Conservation (phyloP, 257 asterid species). For the Prunella vulgaris region DNA sequence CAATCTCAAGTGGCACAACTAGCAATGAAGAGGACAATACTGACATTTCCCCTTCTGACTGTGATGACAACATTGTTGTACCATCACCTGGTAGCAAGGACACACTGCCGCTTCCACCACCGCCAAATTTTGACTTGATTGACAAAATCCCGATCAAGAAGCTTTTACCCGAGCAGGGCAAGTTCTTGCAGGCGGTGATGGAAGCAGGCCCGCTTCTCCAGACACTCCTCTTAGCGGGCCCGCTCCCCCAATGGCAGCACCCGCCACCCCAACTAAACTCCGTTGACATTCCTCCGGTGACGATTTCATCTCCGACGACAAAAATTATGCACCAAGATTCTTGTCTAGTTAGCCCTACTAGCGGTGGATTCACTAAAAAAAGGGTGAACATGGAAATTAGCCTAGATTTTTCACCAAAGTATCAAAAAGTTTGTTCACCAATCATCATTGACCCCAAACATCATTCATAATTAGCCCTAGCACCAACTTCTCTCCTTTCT, state of each 20-base stretch:
- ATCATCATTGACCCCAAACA: slow-evolving; percentile 59
- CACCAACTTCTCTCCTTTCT: slow-evolving; percentile 30
- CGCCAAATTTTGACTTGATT: slow-evolving; percentile 15
- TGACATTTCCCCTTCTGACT: slow-evolving; percentile 42
- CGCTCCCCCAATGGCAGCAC: slow-evolving; percentile 95
- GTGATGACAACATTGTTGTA: slow-evolving; percentile 38
- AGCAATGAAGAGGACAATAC: slow-evolving; percentile 51
- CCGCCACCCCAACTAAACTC: slow-evolving; percentile 95
- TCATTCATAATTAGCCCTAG: slow-evolving; percentile 18
- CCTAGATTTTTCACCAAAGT: slow-evolving; percentile 52
- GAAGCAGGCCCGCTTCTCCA: slow-evolving; percentile 95
- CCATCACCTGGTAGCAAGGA: neutral
- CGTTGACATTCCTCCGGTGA: slow-evolving; percentile 83
- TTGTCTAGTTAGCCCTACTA: slow-evolving; percentile 29
- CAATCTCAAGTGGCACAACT: slow-evolving; percentile 48
- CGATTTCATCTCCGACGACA: slow-evolving; percentile 46
- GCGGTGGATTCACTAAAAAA: slow-evolving; percentile 47
- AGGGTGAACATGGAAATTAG: slow-evolving; percentile 33
- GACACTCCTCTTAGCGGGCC: slow-evolving; percentile 85
- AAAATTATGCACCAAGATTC: slow-evolving; percentile 42
- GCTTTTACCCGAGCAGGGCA: slow-evolving; percentile 77
- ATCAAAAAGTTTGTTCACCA: slow-evolving; percentile 71
- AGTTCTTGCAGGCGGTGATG: slow-evolving; percentile 83
- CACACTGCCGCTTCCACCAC: slow-evolving; percentile 12
- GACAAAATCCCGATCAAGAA: slow-evolving; percentile 33